These are phyloP conservation scores for Starmera caribaea DNA, from an alignment of 805 yeast genomes.

Conservation along the genomic window DNA sequence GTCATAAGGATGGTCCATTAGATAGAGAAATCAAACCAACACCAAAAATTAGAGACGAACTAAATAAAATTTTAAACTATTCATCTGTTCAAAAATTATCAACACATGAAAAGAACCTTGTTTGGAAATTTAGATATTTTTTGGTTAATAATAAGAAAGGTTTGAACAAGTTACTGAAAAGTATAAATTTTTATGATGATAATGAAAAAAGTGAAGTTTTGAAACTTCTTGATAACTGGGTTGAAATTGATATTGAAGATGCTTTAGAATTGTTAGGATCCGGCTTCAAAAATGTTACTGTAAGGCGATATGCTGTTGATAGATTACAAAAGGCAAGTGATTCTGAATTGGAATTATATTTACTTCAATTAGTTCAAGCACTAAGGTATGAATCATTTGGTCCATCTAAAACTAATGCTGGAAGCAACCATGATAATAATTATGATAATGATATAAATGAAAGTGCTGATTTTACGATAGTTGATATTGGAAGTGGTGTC, in stretches of 20 bases:
- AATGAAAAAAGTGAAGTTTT: constrained; percentile 72
- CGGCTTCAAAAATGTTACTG: constrained; percentile 59
- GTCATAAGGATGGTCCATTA: constrained; percentile 63
- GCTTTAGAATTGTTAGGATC: constrained; percentile 81
- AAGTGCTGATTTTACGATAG: too few species aligned
- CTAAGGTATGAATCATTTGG: constrained; percentile 56
- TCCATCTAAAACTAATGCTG: neutral
- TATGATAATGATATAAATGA: constrained; percentile 19
- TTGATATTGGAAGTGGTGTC: neutral
- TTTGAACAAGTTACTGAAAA: constrained; percentile 73
- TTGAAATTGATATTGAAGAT: constrained; percentile 72
- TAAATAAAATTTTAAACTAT: constrained; percentile 56
- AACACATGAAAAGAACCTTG: constrained; percentile 73
- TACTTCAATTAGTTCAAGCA: constrained; percentile 88
- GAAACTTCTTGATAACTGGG: constrained; percentile 60
- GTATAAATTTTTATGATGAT: constrained; percentile 83
- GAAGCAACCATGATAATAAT: constrained; percentile 9
- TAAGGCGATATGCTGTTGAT: constrained; percentile 83
- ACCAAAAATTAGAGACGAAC: constrained; percentile 67
- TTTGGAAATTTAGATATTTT: constrained; percentile 89
- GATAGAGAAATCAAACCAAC: constrained; percentile 88
- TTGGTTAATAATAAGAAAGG: constrained; percentile 58
- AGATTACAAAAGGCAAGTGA: constrained; percentile 70
- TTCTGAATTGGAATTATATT: constrained; percentile 68
- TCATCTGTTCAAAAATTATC: constrained; percentile 79